phyloP scores from a whole-genome alignment of 768 basidiomycete species.

The Hygrophoropsis aurantiaca region DNA sequence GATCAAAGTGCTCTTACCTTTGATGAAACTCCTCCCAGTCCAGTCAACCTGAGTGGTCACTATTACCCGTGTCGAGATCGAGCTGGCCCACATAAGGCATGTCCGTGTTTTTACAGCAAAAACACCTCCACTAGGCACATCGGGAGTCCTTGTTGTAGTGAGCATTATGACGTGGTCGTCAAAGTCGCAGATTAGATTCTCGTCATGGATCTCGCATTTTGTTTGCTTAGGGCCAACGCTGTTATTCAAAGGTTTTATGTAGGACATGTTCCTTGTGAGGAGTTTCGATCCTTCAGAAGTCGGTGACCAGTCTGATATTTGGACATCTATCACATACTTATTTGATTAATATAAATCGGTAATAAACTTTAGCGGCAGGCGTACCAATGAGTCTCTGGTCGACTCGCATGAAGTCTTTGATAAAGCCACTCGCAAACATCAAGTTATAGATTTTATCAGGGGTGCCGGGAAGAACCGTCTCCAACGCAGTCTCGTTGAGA shows the following conservation, averaged over 20 bases:
- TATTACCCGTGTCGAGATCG: conserved; percentile 71
- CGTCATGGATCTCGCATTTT: conserved; percentile 93
- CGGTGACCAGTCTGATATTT: conserved; percentile 94
- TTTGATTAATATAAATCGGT: background rate
- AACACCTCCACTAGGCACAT: conserved; percentile 91
- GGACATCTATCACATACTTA: conserved; percentile 64
- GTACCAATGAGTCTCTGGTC: conserved; percentile 86
- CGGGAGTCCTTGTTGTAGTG: conserved; percentile 90
- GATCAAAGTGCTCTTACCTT: conserved; percentile 52
- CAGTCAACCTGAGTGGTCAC: conserved; percentile 94
- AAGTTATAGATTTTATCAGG: conserved; percentile 96
- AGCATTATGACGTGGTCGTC: conserved; percentile 81
- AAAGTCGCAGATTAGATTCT: conserved; percentile 75
- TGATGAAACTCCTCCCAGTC: conserved; percentile 96
- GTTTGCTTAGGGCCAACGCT: conserved; percentile 92
- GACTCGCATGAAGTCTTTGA: conserved; percentile 90
- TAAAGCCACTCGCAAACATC: conserved; percentile 94
- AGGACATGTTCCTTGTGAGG: conserved; percentile 87
- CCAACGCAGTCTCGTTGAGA: conserved; percentile 71
- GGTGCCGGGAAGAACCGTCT: conserved; percentile 79
- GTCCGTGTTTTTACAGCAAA: conserved; percentile 94
- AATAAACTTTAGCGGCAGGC: too few species aligned
- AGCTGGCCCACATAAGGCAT: conserved; percentile 92
- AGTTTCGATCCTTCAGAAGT: conserved; percentile 58
- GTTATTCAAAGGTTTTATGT: conserved; percentile 90